Percentiles rank a stretch among this genome's conserved stretches.
phyloP scores from a whole-genome alignment of 495 filamentous ascomycete genomes.

The Penicillium maclennaniae region DNA sequence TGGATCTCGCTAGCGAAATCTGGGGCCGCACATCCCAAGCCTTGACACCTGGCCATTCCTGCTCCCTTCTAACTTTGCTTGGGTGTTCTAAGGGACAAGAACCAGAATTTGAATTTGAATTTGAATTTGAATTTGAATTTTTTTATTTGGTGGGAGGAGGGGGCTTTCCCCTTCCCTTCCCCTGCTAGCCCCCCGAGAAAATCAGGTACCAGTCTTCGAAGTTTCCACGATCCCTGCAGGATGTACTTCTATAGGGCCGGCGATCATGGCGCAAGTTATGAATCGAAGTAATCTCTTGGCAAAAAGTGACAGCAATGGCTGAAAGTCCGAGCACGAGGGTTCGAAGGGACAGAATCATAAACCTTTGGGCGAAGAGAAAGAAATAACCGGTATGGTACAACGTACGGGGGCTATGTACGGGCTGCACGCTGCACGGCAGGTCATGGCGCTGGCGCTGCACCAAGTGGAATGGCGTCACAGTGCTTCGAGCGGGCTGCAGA shows the following conservation, averaged over 20 bases:
- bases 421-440: constrained; percentile 17
- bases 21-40: constrained; percentile 29
- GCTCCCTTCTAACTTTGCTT: not conserved
- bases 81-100: not conserved
- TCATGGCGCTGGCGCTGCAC: constrained; percentile 21
- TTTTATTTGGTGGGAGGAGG: too few species aligned
- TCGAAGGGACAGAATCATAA: not conserved
- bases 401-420: constrained; percentile 3
- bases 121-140: too few species aligned
- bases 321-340: not conserved
- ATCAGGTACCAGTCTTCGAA: constrained; percentile 10
- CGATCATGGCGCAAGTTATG: constrained; percentile 1
- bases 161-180: not conserved
- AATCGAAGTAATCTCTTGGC: not conserved
- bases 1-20: constrained; percentile 32
- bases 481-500: constrained; percentile 29
- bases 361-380: not conserved
- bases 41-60: constrained; percentile 9
- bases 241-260: not conserved
- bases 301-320: not conserved
- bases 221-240: constrained; percentile 26
- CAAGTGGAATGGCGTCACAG: constrained; percentile 24
- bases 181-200: not conserved
- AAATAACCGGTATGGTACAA: not conserved
- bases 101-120: too few species aligned